Base-by-base conservation (phyloP, 2,329 filamentous ascomycete species). In the Phaeomoniella chlamydospora region DNA sequence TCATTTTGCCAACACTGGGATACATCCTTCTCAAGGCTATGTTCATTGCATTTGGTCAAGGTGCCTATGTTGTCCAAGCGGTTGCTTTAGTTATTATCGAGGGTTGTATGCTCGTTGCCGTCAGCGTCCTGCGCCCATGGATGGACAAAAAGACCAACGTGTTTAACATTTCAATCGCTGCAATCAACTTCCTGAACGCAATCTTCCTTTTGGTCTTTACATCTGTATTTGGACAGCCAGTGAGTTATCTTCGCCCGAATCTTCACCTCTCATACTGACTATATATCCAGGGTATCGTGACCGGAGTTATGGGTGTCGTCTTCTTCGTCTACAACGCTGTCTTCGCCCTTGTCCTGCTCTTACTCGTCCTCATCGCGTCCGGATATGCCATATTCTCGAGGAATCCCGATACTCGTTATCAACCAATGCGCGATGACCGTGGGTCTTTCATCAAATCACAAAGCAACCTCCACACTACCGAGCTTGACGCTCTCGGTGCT, bases 121-220 rank as follows among this genome's bases (percentile, higher is more conserved):
- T 85, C 38, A 80, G 77, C 41, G 78, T 93, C 37, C 64, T 94
- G 46, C 78, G 84, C 41, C 88, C 88, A 13, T 96, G 85, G 80
- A 96, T 96, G 88, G 88, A 94, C 68, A 94, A 94, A 74, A 88
- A 87, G 64, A 94, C 85, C 42, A 96, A 94, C 59, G 78, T 79
- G 33, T 93, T 94, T 70, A 94, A 94, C 63, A 94, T 96, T 51
- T 74, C 85, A 41, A 94, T 94, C 49, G 80, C 77, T 43, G 80
- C 75, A 32, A 69, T 94, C 59, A 94, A 94, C 67, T 93, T 94
- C 57, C 57, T 94, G 50, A 93, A 90, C 59, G 72, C 80, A 38
- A 77, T 94, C 55, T 92, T 93, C 65, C 65, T 94, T 19, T 67
- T 96, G 38, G 74, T 94, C 49, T 94, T 94, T 64, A 84, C 84